phyloP scores from a whole-genome alignment of 1,139 yeast genomes.

The Debaryomycetaceae sp. region DNA sequence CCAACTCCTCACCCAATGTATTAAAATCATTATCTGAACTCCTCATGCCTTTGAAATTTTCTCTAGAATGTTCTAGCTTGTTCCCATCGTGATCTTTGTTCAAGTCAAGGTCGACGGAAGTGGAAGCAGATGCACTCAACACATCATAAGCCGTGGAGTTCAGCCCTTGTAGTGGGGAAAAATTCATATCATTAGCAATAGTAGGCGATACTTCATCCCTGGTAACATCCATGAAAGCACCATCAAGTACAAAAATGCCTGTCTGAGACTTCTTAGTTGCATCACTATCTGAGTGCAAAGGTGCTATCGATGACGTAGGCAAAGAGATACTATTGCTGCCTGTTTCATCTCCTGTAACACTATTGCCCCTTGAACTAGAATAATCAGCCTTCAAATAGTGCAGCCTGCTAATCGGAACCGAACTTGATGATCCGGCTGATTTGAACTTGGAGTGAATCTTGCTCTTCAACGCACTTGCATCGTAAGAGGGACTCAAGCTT shows the following conservation, averaged over 20 bases:
- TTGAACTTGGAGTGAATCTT: background rate
- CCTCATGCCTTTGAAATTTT: background rate
- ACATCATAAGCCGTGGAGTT: background rate
- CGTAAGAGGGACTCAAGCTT: background rate
- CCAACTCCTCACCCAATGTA: background rate
- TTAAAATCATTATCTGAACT: background rate
- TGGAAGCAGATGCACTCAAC: background rate
- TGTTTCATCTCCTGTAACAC: background rate
- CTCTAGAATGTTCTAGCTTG: background rate
- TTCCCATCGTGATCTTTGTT: background rate
- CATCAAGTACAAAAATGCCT: background rate
- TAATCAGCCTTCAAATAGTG: background rate
- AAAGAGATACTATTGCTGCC: background rate
- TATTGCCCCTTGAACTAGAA: background rate
- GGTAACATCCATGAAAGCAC: background rate
- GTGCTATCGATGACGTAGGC: background rate
- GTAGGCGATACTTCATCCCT: background rate
- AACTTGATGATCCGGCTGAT: background rate
- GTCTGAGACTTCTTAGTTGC: background rate
- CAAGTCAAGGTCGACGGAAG: background rate
- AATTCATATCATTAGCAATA: background rate
- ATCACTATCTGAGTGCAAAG: background rate
- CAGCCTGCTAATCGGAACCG: background rate
- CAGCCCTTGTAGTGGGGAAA: background rate
- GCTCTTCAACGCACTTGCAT: background rate